Evolutionary conservation across 257 asterid genomes (phyloP).

Genomic region (Plantago elongata): DNA sequence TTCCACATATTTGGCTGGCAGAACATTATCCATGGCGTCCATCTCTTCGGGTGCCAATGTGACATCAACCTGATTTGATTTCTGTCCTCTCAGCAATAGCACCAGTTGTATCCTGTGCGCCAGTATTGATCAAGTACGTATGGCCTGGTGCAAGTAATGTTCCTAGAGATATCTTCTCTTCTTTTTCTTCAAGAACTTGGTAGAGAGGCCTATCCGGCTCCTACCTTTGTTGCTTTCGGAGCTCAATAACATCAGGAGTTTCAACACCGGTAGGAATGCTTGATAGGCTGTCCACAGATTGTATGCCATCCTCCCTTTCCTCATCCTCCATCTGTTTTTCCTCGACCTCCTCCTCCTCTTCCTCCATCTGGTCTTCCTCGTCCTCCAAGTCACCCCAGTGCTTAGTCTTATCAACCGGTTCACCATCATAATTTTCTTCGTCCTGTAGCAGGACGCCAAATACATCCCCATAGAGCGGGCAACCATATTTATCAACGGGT

Average conservation of each 20-base stretch:
- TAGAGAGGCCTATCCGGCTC: conserved; percentile 96
- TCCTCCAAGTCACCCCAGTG: conserved; percentile 99
- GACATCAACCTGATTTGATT: conserved; percentile 80
- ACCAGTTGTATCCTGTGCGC: conserved; percentile 79
- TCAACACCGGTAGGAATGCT: conserved; percentile 99
- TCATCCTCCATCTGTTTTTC: conserved; percentile 81
- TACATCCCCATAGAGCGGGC: conserved; percentile 92
- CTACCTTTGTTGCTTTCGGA: conserved; percentile 96
- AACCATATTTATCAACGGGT: conserved; percentile 92
- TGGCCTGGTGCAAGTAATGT: conserved; percentile 79
- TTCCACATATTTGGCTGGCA: conserved; percentile 91
- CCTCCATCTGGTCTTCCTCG: conserved; percentile 81
- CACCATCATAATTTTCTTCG: conserved; percentile 81
- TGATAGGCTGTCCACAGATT: conserved; percentile 86
- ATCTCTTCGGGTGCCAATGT: conserved; percentile 90
- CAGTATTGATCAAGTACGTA: conserved; percentile 83
- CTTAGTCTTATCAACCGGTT: conserved; percentile 80
- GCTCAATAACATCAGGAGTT: conserved; percentile 97
- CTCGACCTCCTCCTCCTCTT: conserved; percentile 62
- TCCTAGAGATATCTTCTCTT: conserved; percentile 80
- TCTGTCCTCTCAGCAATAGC: conserved; percentile 91
- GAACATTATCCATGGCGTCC: conserved; percentile 86
- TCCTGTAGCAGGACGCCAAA: conserved; percentile 86
- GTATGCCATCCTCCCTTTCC: conserved; percentile 80
- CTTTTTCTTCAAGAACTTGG: conserved; percentile 93